Base-by-base conservation (phyloP, 2,329 filamentous ascomycete genomes). In the Bipolaris victoriae region DNA sequence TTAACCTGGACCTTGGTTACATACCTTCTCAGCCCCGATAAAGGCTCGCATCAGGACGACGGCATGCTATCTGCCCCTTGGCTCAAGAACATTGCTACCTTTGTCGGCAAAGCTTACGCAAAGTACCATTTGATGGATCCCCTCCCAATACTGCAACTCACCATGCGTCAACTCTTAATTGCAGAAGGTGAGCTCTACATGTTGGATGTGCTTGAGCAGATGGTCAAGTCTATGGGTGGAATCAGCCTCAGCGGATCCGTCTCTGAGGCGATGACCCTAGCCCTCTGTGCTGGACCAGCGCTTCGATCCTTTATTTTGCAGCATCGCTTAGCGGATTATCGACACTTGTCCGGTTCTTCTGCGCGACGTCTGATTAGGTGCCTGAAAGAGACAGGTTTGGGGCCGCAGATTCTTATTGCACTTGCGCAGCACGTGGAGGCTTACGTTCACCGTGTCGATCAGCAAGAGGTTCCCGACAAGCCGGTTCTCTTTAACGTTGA, bases 171-270 rank as follows among this genome's bases (percentile, higher is more conserved):
- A 73, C 84, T 99, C 5, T 85, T 88, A 48, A 84, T 60, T n/a
- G 57, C 66, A 5, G 84, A 48, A 90, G 93, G 93, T 61, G 96
- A 96, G 66, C 90, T 92, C 0, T 96, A 91, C 9, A 93, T 98
- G 74, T 82, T 99, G 33, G 91, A 97, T 62, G 91, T 99, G 58
- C 80, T 99, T 40, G 90, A 95, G 71, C 92, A 98, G 70, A 85
- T 99, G 58, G 90, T 98, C 49, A 87, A 88, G 35, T 91, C 90
- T 2, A 98, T 99, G 95, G 92, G 91, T 16, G 96, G 96, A 44
- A 93, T 99, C 58, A 88, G 94, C 11, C 88, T 93, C 3, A 89
- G 94, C 58, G 85, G 88, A 50, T 91, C 93, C 70, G 94, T 97
- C 70, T 97, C 91, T 29, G 94, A 99, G 65, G 81, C 88, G 16